Evolutionary conservation across 2,329 filamentous ascomycete species (phyloP), one percentile per base, ranked within the genome.

Genomic region (Xylaria sp.): DNA sequence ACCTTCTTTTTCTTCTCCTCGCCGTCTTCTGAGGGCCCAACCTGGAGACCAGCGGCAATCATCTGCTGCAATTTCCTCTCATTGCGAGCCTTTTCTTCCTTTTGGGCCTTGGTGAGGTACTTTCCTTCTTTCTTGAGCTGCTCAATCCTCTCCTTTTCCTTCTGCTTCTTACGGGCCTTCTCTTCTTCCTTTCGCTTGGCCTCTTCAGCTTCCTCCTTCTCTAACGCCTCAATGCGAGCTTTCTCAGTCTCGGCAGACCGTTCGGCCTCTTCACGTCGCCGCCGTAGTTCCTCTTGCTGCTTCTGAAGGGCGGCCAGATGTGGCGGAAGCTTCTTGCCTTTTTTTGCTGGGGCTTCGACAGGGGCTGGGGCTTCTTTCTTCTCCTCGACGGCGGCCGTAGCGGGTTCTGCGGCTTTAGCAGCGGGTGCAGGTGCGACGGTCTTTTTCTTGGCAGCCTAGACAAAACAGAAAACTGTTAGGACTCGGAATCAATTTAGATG

Each of bases 81-180:
- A 73, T 93, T 91, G 75, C 90, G 87, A 28, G 90, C 90, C 82
- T 93, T 93, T 77, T 93, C 91, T 75, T 94, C 92, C 77, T 90
- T 92, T 78, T 97, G 92, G 15, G 93, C 92, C 81, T 95, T 94
- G 72, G 93, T 95, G 76, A 95, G 83, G 81, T 91, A 95, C 77
- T 93, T 95, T 78, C 93, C 93, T 79, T 94, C 92, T 79, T 92
- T 93, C 87, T 95, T 96, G 65, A 93, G 87, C 82, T 95, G 91
- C 77, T 96, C 93, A 68, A 95, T 90, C 80, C 88, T 93, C 79
- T 94, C 91, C 84, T 92, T 95, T 76, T 97, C 93, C 78, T 89
- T 93, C 76, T 93, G 92, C 84, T 95, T 96, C 85, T 92, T 95
- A 50, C 89, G 81, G 1, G 89, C 89, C 80, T 89, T 93, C 60